Percentiles rank a stretch among this genome's conserved stretches.
These are phyloP conservation scores for Coleophoma crateriformis DNA, from an alignment of 2,329 filamentous ascomycete genomes.

Conservation along the genomic window DNA sequence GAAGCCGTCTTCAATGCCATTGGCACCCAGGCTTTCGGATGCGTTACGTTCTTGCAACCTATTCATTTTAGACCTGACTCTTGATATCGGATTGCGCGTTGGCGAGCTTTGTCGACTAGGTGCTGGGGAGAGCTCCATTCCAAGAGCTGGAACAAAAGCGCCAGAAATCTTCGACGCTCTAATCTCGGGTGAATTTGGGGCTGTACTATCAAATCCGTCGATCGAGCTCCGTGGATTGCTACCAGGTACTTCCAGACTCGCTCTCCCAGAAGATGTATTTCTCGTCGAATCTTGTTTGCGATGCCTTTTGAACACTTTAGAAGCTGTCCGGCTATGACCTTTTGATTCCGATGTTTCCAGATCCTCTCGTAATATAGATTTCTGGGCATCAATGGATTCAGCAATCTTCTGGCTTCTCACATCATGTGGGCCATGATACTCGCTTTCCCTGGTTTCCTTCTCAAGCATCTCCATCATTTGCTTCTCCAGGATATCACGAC, in stretches of 20 bases:
- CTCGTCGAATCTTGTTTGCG: constrained; percentile 11
- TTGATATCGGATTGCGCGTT: constrained; percentile 48
- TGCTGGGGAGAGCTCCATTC: constrained; percentile 57
- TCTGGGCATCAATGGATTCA: constrained; percentile 10
- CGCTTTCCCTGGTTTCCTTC: constrained; percentile 37
- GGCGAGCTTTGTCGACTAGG: constrained; percentile 61
- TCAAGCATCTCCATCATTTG: constrained; percentile 58
- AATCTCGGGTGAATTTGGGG: constrained; percentile 23
- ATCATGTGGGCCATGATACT: constrained; percentile 16
- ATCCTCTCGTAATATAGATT: constrained; percentile 8
- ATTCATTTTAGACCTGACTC: constrained; percentile 31
- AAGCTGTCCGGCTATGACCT: constrained; percentile 15
- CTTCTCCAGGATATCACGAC: constrained; percentile 50
- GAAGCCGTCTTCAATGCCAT: constrained; percentile 29
- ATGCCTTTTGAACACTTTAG: constrained; percentile 10
- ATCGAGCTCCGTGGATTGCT: constrained; percentile 30
- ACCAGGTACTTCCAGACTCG: constrained; percentile 43
- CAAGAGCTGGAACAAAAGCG: constrained; percentile 51
- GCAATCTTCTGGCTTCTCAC: constrained; percentile 6
- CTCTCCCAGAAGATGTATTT: constrained; percentile 16
- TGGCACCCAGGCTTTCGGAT: constrained; percentile 27
- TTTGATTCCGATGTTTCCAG: constrained; percentile 3
- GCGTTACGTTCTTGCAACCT: neutral
- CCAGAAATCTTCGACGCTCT: constrained; percentile 14
- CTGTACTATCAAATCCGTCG: constrained; percentile 38